Conservation (phyloP, 73 alveolate genomes). For the Paramecium primaurelia region DNA sequence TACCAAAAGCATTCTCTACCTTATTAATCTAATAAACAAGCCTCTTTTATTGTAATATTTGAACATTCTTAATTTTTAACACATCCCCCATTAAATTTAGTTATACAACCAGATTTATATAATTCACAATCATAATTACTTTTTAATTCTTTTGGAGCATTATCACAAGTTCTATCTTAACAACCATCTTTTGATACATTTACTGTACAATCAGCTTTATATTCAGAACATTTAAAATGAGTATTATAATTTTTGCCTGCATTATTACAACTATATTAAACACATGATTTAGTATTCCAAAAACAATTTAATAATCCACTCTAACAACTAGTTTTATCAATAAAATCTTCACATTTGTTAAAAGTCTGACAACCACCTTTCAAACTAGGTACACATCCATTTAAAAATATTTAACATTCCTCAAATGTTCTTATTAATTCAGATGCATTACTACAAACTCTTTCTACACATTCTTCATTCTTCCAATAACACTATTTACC, state of each 20-base stretch:
- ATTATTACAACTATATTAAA: not conserved
- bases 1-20: not conserved
- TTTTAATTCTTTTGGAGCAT: not conserved
- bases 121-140: not conserved
- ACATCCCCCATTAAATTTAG: not conserved
- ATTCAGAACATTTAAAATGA: not conserved
- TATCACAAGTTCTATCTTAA: not conserved
- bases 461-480: not conserved
- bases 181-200: conserved; percentile 27
- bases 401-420: not conserved
- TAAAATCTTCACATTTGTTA: not conserved
- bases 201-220: not conserved
- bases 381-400: not conserved
- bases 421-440: not conserved
- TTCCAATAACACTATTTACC: conserved; percentile 18
- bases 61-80: not conserved
- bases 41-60: not conserved
- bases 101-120: not conserved
- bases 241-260: not conserved
- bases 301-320: not conserved
- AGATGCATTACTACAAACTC: not conserved
- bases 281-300: not conserved
- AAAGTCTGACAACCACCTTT: conserved; percentile 12
- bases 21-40: not conserved
- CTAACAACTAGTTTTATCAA: not conserved